Base-by-base conservation (phyloP, 2,329 filamentous ascomycete genomes). In the Verticillium isaacii region DNA sequence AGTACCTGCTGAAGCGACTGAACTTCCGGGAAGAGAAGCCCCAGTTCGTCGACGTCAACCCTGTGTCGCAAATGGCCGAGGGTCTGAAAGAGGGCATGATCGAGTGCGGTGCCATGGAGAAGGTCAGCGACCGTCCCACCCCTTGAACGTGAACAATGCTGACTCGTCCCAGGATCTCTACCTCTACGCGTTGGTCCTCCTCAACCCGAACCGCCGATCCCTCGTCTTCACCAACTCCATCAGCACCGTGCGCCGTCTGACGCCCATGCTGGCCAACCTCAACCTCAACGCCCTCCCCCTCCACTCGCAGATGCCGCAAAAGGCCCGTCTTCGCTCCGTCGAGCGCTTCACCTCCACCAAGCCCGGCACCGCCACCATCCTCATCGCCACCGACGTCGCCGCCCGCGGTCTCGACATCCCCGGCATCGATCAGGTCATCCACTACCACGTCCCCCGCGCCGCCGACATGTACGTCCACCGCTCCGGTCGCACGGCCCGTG, bases 171-270 rank as follows among this genome's bases (percentile, higher is more conserved):
- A 91, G 85, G 95, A 99, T 74, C 86, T 99, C 11, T 98, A 94
- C 67, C 88, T 98, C 50, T 99, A 99, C 76, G 85, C 93, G 0
- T 81, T 97, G 9, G 82, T 98, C 0, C 83, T 97, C 2, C 86
- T 96, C 61, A 90, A 97, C 71, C 88, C 91, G 1, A 89, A 89
- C 57, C 85, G 89, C 41, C 90, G 93, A 36, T 93, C 92, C 0
- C 82, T 99, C 2, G 87, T 99, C 57, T 99, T 99, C 74, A 93
- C 93, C 32, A 99, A 99, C 78, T 97, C 93, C 55, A 97, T 99
- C 74, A 91, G 91, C 59, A 90, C 94, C 2, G 94, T 97, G 59
- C 89, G 93, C 55, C 91, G 95, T 41, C 81, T 99, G 14, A 88
- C 89, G 0, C 92, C 94, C 0, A 85, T 97, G 71, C 84, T 99